phyloP scores from a whole-genome alignment of 2,329 filamentous ascomycete species.

The Mycogone perniciosa region DNA sequence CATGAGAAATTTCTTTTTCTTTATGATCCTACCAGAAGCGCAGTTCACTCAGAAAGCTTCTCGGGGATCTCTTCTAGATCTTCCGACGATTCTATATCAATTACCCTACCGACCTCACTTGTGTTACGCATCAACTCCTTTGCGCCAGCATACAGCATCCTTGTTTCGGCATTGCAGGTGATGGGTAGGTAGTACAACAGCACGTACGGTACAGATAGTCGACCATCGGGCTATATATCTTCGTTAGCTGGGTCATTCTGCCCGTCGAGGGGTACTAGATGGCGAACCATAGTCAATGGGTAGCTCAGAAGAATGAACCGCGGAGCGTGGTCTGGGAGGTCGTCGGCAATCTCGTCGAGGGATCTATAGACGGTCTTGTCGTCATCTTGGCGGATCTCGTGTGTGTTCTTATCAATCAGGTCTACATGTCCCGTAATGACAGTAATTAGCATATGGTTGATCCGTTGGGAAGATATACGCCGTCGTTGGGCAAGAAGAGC shows the following conservation, averaged over 20 bases:
- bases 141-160: conserved; percentile 93
- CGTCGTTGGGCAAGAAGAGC: neutral
- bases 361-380: conserved; percentile 71
- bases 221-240: conserved; percentile 61
- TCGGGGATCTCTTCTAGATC: conserved; percentile 77
- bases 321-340: conserved; percentile 86
- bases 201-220: conserved; percentile 85
- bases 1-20: conserved; percentile 7
- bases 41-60: conserved; percentile 40
- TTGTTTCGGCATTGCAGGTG: conserved; percentile 78
- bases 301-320: conserved; percentile 88
- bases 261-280: neutral
- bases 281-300: conserved; percentile 71
- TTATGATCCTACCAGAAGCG: conserved; percentile 8
- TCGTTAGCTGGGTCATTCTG: neutral
- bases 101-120: conserved; percentile 78
- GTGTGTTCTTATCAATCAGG: conserved; percentile 80
- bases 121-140: conserved; percentile 95
- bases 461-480: neutral
- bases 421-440: conserved; percentile 46
- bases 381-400: conserved; percentile 82
- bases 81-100: conserved; percentile 76
- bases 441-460: neutral
- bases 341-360: conserved; percentile 75
- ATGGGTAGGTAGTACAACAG: conserved; percentile 90